Base-by-base conservation (phyloP, 208 protist species). In the Acanthamoeba polyphaga region DNA sequence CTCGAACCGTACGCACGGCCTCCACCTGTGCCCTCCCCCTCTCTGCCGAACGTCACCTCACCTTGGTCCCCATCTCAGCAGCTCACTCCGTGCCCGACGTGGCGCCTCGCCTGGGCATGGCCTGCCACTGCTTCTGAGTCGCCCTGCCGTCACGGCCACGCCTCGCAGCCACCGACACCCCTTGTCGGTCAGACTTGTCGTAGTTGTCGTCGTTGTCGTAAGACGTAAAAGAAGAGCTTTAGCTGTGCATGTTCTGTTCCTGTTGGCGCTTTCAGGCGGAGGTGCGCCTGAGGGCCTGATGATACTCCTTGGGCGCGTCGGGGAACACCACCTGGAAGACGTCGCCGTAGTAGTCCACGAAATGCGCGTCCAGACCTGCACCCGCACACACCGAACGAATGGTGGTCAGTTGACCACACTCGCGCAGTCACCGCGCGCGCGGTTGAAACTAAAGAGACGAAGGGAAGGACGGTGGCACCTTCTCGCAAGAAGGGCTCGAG, bases 401-500 rank as follows among this genome's bases (percentile, higher is more conserved):
- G 55, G 22, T 24, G 15, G 22, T 62, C 17, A 66, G 55, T 22
- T 22, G 13, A 15, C 55, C 9, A 27, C 19, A 22, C 60, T 27
- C 29, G 60, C 9, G 60, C 17, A 22, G 0, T 15, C 17, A 60
- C 10, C 55, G 55, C 38, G 38, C 17, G 7, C 15, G 22, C 13
- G 24, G 60, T 64, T 9, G 60, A 19, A 3, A 64, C 60, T 7
- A 64, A 64, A 5, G 60, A 66, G 9, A 66, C 46, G 10, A 51
- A 51, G 46, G 46, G 0, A 10, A 10, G 46, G 46, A 0, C 46
- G 46, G 46, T 10, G 46, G 5, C 8, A 66, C 60, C 60, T 66
- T 66, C 60, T 66, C 60, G 60, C 60, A 66, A 22, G 60, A 66
- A 66, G 60, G 60, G 60, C 60, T 66, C 55, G 62, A 98, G 94